phyloP scores from a whole-genome alignment of 345 rosid genomes.

The Heritiera littoralis region DNA sequence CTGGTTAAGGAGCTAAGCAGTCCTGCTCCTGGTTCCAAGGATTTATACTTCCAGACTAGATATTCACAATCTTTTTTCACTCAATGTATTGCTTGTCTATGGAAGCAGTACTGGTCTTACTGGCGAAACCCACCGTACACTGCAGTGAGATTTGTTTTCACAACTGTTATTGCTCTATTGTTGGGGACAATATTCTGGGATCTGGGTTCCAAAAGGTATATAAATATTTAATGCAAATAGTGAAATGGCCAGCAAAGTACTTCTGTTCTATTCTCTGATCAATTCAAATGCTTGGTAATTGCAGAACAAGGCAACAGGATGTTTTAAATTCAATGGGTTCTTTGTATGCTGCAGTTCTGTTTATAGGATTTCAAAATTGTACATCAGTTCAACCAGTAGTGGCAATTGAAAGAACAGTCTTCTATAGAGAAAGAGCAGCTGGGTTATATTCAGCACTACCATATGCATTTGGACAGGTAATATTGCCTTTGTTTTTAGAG shows the following conservation, averaged over 20 bases:
- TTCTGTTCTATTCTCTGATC: background rate
- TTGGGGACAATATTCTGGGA: slow-evolving; percentile 77
- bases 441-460: slow-evolving; percentile 74
- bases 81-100: slow-evolving; percentile 61
- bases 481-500: background rate
- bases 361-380: slow-evolving; percentile 58
- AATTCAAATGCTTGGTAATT: slow-evolving; percentile 1
- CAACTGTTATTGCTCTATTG: slow-evolving; percentile 56
- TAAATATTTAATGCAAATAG: background rate
- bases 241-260: background rate
- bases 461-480: slow-evolving; percentile 70
- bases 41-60: slow-evolving; percentile 48
- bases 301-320: slow-evolving; percentile 48
- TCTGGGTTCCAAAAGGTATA: slow-evolving; percentile 57
- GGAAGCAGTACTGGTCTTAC: slow-evolving; percentile 70
- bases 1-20: slow-evolving; percentile 51
- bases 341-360: slow-evolving; percentile 61
- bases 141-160: slow-evolving; percentile 52
- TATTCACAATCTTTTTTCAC: slow-evolving; percentile 48
- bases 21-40: slow-evolving; percentile 44
- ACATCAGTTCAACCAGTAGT: slow-evolving; percentile 64
- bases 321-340: slow-evolving; percentile 68
- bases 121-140: slow-evolving; percentile 58
- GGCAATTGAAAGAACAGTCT: slow-evolving; percentile 66
- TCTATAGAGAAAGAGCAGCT: slow-evolving; percentile 68